Base-by-base conservation (phyloP, 179 eudicot species). In the Beta corolliflora region DNA sequence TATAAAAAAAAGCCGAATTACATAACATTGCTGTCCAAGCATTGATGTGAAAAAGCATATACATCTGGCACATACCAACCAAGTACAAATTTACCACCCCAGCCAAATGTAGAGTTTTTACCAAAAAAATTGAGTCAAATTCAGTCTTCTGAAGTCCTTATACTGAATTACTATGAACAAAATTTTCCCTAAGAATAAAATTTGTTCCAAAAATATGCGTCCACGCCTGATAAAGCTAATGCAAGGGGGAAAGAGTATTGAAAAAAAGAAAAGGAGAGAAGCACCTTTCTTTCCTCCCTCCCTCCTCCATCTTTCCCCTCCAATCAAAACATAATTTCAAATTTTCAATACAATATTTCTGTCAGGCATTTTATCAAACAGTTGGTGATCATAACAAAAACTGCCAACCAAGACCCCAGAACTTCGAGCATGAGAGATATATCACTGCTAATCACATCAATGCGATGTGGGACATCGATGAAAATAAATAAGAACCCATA, bases 311-410 rank as follows among this genome's bases (percentile, higher is more conserved):
- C 41, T 36, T 36, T 36, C 53, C 8, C 53, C 53, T 48, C 8
- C 0, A 7, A 48, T 48, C 11, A 48, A 0, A 48, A 48, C 11
- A 48, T 0, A 48, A 48, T 6, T 48, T 21, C 9, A 61, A 9
- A 61, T 1, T 9, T 61, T 21, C 7, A 36, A 16, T 72, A 12
- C 19, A 4, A 73, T 29, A 54, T 73, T 79, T 79, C 71, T 16
- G 10, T 79, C 3, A 58, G 80, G 63, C 82, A 83, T 74, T 83
- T 83, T 69, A 83, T 68, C 85, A 50, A 79, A 83, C 85, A 83
- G 50, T 64, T 83, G 58, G 77, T 2, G 80, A 75, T 68, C 82
- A 74, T 16, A 12, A 60, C 59, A 68, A 71, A 63, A 76, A 1
- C 2, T 18, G 48, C 21, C 7, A 73, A 29, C 69, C 41, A 3